Evolutionary conservation across 805 yeast species (phyloP).

Genomic region (Candida boleticola): DNA sequence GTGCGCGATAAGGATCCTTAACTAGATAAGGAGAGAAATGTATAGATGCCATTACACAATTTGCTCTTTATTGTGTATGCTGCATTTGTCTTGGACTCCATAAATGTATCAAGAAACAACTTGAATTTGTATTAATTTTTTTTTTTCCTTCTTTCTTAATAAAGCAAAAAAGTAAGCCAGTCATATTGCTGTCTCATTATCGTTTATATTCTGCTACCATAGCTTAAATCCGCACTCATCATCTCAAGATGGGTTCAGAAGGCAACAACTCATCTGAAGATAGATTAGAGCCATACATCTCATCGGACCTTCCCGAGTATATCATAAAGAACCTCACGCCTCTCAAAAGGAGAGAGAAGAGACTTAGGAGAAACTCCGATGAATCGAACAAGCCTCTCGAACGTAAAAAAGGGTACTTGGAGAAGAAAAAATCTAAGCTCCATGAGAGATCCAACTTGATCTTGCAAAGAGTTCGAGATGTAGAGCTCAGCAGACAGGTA

Average conservation of each 20-base stretch:
- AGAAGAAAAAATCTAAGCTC: conserved; percentile 7
- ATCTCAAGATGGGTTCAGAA: neutral
- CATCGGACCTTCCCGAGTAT: conserved; percentile 8
- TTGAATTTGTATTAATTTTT: no score
- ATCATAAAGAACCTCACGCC: conserved; percentile 11
- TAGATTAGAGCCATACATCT: neutral
- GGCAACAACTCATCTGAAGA: conserved; percentile 1
- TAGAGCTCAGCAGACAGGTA: conserved; percentile 4
- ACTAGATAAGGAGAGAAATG: neutral
- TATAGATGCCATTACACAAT: neutral
- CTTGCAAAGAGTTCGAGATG: conserved; percentile 6
- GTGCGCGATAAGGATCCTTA: neutral
- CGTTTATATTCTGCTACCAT: no score
- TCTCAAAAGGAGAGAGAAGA: conserved; percentile 1
- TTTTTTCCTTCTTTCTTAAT: no score
- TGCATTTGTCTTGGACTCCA: no score
- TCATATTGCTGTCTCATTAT: no score
- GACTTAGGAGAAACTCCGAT: conserved; percentile 1
- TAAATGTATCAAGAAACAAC: no score
- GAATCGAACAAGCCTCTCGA: conserved; percentile 3
- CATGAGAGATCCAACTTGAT: conserved; percentile 7
- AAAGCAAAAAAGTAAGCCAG: no score
- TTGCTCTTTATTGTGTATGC: neutral
- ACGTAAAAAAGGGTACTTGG: conserved; percentile 9
- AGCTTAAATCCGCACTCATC: no score